Conservation (phyloP, 2,329 filamentous ascomycete genomes). For the Acephala macrosclerotiorum region DNA sequence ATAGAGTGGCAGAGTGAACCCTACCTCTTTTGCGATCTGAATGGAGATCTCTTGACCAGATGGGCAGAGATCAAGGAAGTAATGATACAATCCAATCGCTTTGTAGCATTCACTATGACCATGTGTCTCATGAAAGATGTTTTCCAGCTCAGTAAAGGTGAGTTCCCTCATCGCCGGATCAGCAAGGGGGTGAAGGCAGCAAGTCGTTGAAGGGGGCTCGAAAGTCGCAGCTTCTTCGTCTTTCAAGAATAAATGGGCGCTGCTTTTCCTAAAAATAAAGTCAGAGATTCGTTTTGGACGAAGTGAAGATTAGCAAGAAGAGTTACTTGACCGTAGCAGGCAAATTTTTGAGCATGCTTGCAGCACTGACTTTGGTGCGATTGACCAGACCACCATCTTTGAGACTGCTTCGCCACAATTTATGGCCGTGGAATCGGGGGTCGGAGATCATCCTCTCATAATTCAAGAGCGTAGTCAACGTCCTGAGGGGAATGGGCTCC, state of each 20-base stretch:
- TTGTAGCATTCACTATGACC: constrained; percentile 15
- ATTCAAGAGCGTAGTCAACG: constrained; percentile 15
- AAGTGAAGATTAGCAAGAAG: too few relatives aligned
- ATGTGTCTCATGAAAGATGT: constrained; percentile 4
- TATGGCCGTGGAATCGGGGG: constrained; percentile 6
- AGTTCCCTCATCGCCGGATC: neutral
- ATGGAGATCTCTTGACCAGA: constrained; percentile 7
- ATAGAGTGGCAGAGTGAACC: too few relatives aligned
- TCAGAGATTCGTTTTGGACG: too few relatives aligned
- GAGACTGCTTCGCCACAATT: too few relatives aligned
- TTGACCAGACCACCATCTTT: too few relatives aligned
- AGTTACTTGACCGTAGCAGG: too few relatives aligned
- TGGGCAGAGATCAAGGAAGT: constrained; percentile 14
- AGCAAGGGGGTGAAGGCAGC: constrained; percentile 4
- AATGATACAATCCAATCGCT: constrained; percentile 9
- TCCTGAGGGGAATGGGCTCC: constrained; percentile 21
- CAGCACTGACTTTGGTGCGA: too few relatives aligned
- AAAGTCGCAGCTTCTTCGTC: neutral
- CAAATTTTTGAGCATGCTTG: too few relatives aligned
- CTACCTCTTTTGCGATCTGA: constrained; percentile 18
- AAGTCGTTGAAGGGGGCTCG: neutral
- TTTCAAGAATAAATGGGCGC: neutral
- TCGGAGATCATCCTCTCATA: constrained; percentile 17
- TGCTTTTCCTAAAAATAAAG: neutral
- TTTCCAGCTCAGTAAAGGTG: constrained; percentile 4